Conservation (phyloP, 164 flowering plant species). For the Tetracentron sinense region DNA sequence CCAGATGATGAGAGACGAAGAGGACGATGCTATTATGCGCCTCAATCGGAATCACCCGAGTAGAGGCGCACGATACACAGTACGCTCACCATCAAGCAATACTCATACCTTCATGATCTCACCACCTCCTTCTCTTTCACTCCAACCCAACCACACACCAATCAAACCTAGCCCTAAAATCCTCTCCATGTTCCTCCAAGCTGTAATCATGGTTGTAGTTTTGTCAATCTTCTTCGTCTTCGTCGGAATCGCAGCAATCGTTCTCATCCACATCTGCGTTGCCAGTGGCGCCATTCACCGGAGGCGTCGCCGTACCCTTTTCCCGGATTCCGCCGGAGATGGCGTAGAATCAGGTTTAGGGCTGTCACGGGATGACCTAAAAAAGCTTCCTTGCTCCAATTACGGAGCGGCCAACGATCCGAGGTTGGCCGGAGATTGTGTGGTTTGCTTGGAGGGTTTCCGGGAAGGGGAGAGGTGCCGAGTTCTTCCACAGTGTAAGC, state of each 20-base stretch:
- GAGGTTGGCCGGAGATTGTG: conserved; percentile 28
- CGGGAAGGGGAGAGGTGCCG: conserved; percentile 49
- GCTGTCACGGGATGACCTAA: conserved; percentile 26
- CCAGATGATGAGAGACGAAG: conserved; percentile 8
- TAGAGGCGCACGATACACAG: neutral
- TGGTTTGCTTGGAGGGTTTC: conserved; percentile 53
- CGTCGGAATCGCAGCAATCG: conserved; percentile 47
- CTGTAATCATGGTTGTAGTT: conserved; percentile 45
- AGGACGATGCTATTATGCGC: conserved; percentile 1
- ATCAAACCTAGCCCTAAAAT: conserved; percentile 39
- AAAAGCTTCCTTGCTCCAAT: conserved; percentile 34
- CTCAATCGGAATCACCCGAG: neutral
- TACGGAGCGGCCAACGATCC: conserved; percentile 8
- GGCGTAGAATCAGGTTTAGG: conserved; percentile 9
- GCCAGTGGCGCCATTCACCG: conserved; percentile 36
- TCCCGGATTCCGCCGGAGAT: neutral
- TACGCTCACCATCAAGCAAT: neutral
- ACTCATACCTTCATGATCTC: neutral
- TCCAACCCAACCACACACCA: conserved; percentile 7
- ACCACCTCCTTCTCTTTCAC: conserved; percentile 4
- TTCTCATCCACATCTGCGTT: conserved; percentile 45
- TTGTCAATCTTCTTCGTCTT: conserved; percentile 60
- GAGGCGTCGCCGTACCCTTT: conserved; percentile 15
- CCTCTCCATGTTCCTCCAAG: conserved; percentile 45
- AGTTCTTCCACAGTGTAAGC: conserved; percentile 43